Base-by-base conservation (phyloP, 352 stramenopile species). In the Globisporangium ultimum region DNA sequence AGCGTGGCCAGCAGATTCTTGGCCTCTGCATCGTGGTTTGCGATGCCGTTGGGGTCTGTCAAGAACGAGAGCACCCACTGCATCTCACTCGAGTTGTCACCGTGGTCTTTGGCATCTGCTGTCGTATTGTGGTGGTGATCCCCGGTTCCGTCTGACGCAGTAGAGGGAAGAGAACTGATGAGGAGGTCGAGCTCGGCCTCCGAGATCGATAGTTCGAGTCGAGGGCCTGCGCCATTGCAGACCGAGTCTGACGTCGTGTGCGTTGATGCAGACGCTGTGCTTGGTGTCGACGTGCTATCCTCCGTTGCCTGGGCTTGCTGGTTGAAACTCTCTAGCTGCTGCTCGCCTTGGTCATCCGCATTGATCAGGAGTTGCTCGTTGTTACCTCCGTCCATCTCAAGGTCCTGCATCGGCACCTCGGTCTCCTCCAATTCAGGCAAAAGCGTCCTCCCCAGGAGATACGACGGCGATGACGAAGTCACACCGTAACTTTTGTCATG, bases 31-130 rank as follows among this genome's bases (percentile, higher is more conserved):
- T 90, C 80, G 4, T 71, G 64, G 20, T 63, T 61, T 14, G 74
- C 80, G 2, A 72, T 64, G 10, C 65, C 65, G n/a, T 87, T 63
- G 0, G 80, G 78, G 22, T 88, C 60, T 1, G 58, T 80, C 15
- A 90, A 60, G 55, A 90, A 88, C 13, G 72, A 81, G 8, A 90
- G 55, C 10, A 88, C 78, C 78, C 80, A 90, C 61, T 90, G 80
- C 80, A 88, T 88, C 54, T 88, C 71, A 57, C 71, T 82, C 17
- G 40, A n/a, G 24, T 1, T n/a, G 22, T 28, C 22, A n/a, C 0
- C 54, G 11, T 20, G 22, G 58, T 46, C 15, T 22, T 76, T 71
- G 8, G 40, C 18, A 18, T 62, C 57, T 12, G 58, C 55, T 43
- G 24, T 50, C 14, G 15, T 6, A 3, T 46, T 32, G 11, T 22